A percentile compares a stretch with the other conserved stretches of the same genome.
Evolutionary conservation across 1,284 basidiomycete genomes (phyloP).

Genomic region (Irpex sp.): DNA sequence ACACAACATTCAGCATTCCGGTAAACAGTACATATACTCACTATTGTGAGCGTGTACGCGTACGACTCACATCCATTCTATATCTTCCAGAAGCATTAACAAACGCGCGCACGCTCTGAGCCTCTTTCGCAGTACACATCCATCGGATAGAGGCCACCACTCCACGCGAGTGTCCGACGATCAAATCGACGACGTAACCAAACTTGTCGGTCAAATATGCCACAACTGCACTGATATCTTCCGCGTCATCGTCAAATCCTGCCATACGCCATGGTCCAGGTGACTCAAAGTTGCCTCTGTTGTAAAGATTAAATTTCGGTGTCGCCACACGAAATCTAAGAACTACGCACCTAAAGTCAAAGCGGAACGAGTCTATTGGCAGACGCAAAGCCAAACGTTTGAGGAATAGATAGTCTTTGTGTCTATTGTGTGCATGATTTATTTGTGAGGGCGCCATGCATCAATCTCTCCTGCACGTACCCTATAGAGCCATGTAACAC

Average conservation of each 20-base stretch:
- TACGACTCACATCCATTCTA: slow-evolving; percentile 44
- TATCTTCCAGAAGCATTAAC: slow-evolving; percentile 72
- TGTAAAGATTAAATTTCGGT: neutral
- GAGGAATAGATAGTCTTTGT: slow-evolving; percentile 81
- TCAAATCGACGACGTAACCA: slow-evolving; percentile 60
- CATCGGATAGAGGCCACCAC: slow-evolving; percentile 60
- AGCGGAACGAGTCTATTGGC: slow-evolving; percentile 75
- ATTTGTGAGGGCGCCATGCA: neutral
- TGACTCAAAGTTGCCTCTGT: slow-evolving; percentile 71
- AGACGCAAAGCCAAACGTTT: slow-evolving; percentile 63
- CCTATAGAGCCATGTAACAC: slow-evolving; percentile 72
- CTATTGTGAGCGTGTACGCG: slow-evolving; percentile 21
- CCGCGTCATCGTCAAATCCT: slow-evolving; percentile 50
- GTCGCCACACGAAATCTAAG: neutral
- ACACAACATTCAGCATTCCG: neutral
- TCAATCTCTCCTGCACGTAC: slow-evolving; percentile 31
- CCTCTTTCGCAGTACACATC: slow-evolving; percentile 53
- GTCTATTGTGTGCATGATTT: slow-evolving; percentile 36
- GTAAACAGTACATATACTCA: slow-evolving; percentile 28
- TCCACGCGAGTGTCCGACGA: slow-evolving; percentile 73
- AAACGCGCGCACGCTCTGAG: slow-evolving; percentile 46
- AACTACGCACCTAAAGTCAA: slow-evolving; percentile 70
- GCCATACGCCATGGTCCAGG: slow-evolving; percentile 58
- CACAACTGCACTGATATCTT: slow-evolving; percentile 62
- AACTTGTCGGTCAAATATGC: slow-evolving; percentile 48